Base-by-base conservation (phyloP, 1,284 basidiomycete genomes). In the Apiotrichum akiyoshidainum region DNA sequence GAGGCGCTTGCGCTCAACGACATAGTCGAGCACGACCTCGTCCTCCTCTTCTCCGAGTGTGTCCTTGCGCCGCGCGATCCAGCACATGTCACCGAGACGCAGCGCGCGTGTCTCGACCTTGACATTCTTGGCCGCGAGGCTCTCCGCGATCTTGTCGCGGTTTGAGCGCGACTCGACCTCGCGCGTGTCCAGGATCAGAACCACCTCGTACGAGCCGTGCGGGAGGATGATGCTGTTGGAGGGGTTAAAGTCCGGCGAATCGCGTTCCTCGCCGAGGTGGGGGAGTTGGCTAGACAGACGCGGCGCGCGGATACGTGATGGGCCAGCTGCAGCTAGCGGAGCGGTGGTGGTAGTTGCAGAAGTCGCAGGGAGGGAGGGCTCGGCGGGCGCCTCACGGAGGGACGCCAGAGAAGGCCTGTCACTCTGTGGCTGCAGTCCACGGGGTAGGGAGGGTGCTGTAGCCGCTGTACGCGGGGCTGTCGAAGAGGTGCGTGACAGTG, bases 1-100 rank as follows among this genome's bases (percentile, higher is more conserved):
- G 21, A 84, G 69, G 19, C 83, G 64, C 65, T 85, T 85, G 51
- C 83, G 70, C 72, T 85, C 83, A 5, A 82, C 77, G 12, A 84
- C 81, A 55, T 79, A 82, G 62, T 84, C 82, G 41, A 85, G 69
- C 17, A 83, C 81, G 59, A 80, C 80, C 55, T 83, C 82, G 45
- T 76, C 72, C 41, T 75, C 75, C 45, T 73, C 72, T 5, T 68
- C 71, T 2, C 72, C 70, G 8, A 69, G 57, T 10, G 65, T 67
- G 42, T 77, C 75, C 17, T 65, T 68, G 33, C 77, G 57, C 31
- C 76, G 72, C 1, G 83, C 83, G 16, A 85, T 72, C 84, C 84
- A 85, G 31, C 81, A 71, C 58, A 82, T 80, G 69, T 85, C 84
- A 6, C 83, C 83, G 9, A 85, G 66, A 34, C 79, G 74, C 39